Percentiles rank a stretch among this genome's conserved stretches.
Conservation (phyloP, 2,329 filamentous ascomycete species). For the Macrophomina tecta region DNA sequence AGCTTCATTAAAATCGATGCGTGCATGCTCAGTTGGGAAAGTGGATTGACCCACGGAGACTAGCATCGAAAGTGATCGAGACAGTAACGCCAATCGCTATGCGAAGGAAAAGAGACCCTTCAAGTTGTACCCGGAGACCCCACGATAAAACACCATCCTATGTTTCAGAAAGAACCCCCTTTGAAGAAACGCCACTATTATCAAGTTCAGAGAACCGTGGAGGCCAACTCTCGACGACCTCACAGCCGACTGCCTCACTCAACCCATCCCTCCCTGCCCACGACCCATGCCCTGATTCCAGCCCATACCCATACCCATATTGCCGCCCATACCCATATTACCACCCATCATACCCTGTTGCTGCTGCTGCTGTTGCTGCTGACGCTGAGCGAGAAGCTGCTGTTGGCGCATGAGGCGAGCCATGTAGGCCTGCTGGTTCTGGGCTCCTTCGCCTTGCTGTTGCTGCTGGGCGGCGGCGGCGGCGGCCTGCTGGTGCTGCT, state of each 20-base stretch:
- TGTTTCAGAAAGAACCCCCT: too few species aligned
- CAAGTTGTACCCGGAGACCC: too few species aligned
- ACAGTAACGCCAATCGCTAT: too few species aligned
- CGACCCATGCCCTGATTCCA: slow-evolving; percentile 15
- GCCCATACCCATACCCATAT: slow-evolving; percentile 25
- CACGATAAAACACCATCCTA: too few species aligned
- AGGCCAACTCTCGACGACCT: not conserved
- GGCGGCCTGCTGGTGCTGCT: slow-evolving; percentile 23
- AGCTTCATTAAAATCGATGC: too few species aligned
- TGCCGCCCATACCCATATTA: slow-evolving; percentile 23
- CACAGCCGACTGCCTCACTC: not conserved
- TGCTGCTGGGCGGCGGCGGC: not conserved
- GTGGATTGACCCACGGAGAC: too few species aligned
- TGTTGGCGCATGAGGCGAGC: slow-evolving; percentile 35
- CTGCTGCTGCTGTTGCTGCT: slow-evolving; percentile 34
- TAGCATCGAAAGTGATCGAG: too few species aligned
- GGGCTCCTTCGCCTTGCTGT: not conserved
- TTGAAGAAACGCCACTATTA: not conserved
- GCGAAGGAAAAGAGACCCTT: too few species aligned
- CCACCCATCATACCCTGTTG: slow-evolving; percentile 29
- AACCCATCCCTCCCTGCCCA: slow-evolving; percentile 3
- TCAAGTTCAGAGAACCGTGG: not conserved
- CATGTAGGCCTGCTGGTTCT: slow-evolving; percentile 23
- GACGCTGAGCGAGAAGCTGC: slow-evolving; percentile 30
- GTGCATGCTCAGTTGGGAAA: too few species aligned